Evolutionary conservation across 2,329 filamentous ascomycete genomes (phyloP).

Genomic region (Epichloe hybrida): DNA sequence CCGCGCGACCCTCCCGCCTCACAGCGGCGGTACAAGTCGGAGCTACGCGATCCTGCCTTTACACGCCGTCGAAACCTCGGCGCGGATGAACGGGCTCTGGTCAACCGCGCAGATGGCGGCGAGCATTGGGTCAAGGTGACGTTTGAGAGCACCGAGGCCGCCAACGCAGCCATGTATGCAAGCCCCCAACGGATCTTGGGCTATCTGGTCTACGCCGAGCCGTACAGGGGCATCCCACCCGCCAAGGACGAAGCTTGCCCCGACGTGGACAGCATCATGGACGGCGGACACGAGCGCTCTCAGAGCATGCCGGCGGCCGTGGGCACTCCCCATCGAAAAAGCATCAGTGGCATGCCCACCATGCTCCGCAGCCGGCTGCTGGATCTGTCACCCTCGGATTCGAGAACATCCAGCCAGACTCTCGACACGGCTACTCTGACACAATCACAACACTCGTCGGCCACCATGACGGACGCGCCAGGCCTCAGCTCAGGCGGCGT

Average conservation of each 20-base stretch:
- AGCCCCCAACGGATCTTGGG: constrained; percentile 62
- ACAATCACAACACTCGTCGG: constrained; percentile 27
- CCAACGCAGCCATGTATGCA: constrained; percentile 53
- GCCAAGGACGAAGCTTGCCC: constrained; percentile 49
- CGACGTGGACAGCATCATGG: constrained; percentile 30
- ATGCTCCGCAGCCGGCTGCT: constrained; percentile 25
- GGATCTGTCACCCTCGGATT: constrained; percentile 29
- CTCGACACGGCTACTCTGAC: constrained; percentile 42
- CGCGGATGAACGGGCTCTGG: constrained; percentile 61
- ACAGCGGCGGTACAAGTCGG: constrained; percentile 56
- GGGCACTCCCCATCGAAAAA: constrained; percentile 16
- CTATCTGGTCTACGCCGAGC: constrained; percentile 56
- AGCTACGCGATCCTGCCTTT: constrained; percentile 59
- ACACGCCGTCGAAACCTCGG: constrained; percentile 53
- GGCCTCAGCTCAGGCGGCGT: constrained; percentile 7
- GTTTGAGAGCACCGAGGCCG: constrained; percentile 60
- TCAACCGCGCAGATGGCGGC: constrained; percentile 70
- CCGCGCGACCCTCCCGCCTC: constrained; percentile 66
- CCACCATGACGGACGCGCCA: constrained; percentile 27
- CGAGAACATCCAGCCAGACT: constrained; percentile 40
- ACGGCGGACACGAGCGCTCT: constrained; percentile 18
- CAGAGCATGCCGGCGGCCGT: constrained; percentile 22
- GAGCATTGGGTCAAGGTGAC: constrained; percentile 87
- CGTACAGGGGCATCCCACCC: constrained; percentile 52
- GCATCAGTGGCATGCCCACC: constrained; percentile 18